Conservation (phyloP, 2,329 filamentous ascomycete species). For the Calonectria hawksworthii region DNA sequence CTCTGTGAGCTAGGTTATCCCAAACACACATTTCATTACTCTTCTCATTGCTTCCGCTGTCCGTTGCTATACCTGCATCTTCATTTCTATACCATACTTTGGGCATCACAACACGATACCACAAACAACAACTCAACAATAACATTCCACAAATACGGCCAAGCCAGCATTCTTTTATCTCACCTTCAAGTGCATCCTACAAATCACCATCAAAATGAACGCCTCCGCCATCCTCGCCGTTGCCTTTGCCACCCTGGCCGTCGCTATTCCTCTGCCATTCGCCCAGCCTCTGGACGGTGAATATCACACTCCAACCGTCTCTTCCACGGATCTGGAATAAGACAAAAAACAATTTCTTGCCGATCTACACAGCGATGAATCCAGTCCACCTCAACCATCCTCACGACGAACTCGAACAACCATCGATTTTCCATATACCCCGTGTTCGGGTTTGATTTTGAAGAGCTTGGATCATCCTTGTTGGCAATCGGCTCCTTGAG, state of each 20-base stretch:
- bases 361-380: neutral
- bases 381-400: neutral
- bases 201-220: constrained; percentile 18
- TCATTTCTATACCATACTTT: neutral
- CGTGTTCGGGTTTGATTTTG: neutral
- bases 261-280: constrained; percentile 18
- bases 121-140: neutral
- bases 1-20: constrained; percentile 14
- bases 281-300: constrained; percentile 7
- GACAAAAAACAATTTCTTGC: neutral
- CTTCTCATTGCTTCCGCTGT: neutral
- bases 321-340: constrained; percentile 22
- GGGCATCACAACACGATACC: neutral
- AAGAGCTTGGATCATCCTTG: neutral
- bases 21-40: neutral
- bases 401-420: neutral
- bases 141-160: neutral
- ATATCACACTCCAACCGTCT: constrained; percentile 15
- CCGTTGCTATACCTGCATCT: neutral
- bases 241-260: constrained; percentile 15
- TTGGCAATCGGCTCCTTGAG: neutral
- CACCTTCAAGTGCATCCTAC: neutral
- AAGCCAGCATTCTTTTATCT: neutral
- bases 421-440: neutral
- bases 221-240: constrained; percentile 19